Percentiles rank a stretch among this genome's conserved stretches.
These are phyloP conservation scores for Fusarium dlaminii DNA, from an alignment of 2,329 filamentous ascomycete genomes.

Conservation along the genomic window DNA sequence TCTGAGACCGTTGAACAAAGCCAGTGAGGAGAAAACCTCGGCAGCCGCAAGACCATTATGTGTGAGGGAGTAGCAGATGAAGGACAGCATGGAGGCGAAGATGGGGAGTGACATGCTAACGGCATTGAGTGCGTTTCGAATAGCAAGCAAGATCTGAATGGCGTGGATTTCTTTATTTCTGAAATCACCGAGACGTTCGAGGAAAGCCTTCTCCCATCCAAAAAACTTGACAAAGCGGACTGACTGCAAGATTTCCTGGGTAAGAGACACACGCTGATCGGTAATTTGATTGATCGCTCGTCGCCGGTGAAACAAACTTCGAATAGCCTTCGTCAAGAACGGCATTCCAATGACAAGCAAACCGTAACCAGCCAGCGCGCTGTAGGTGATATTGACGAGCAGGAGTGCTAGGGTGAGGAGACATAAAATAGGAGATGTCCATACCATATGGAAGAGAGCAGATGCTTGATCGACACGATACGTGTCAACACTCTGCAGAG, in stretches of 20 bases:
- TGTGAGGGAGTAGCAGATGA: constrained; percentile 80
- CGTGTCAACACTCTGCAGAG: constrained; percentile 94
- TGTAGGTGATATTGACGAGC: constrained; percentile 88
- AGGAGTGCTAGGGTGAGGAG: constrained; percentile 83
- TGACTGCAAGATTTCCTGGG: constrained; percentile 89
- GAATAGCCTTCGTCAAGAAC: constrained; percentile 79
- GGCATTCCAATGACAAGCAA: constrained; percentile 83
- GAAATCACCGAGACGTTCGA: constrained; percentile 78
- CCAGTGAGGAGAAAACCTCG: constrained; percentile 91
- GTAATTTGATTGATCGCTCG: constrained; percentile 91
- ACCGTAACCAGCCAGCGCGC: constrained; percentile 86
- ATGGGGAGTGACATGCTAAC: constrained; percentile 87
- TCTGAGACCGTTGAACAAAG: constrained; percentile 90
- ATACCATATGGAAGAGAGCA: constrained; percentile 89
- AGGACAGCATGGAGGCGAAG: constrained; percentile 94
- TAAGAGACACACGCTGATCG: constrained; percentile 89
- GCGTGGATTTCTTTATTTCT: constrained; percentile 79
- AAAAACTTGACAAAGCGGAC: constrained; percentile 98
- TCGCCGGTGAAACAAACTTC: constrained; percentile 78
- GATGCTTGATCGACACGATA: constrained; percentile 91
- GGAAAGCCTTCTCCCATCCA: constrained; percentile 91
- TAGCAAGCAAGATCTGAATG: constrained; percentile 85
- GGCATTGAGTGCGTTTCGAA: constrained; percentile 86
- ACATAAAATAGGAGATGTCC: constrained; percentile 84
- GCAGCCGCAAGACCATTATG: constrained; percentile 77